phyloP scores from a whole-genome alignment of 2,329 filamentous ascomycete genomes.

The Monosporascus sp. region DNA sequence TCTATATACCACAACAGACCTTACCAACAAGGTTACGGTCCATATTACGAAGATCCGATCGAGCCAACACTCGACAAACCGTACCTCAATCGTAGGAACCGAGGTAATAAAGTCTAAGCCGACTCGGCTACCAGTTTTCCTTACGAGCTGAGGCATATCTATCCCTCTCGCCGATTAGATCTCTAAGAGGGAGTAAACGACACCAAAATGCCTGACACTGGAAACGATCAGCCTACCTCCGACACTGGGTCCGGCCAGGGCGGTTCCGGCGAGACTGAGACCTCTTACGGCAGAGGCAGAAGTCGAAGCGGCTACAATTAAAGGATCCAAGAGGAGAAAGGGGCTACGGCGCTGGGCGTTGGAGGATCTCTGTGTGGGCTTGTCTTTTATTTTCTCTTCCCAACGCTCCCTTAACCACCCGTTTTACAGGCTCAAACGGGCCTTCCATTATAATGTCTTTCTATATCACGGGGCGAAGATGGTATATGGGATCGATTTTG shows the following conservation, averaged over 20 bases:
- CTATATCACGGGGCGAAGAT: neutral
- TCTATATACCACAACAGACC: too few species aligned
- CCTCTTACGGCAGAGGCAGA: conserved; percentile 15
- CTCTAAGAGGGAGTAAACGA: neutral
- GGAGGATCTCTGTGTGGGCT: neutral
- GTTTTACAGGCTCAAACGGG: neutral
- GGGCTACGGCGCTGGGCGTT: neutral
- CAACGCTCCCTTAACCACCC: conserved; percentile 4
- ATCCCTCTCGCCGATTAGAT: conserved; percentile 1
- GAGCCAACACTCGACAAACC: too few species aligned
- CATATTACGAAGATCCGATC: too few species aligned
- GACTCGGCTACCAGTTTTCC: too few species aligned
- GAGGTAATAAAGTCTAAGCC: too few species aligned
- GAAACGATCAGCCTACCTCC: conserved; percentile 17
- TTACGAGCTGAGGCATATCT: too few species aligned
- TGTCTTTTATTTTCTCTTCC: neutral
- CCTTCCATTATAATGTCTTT: neutral
- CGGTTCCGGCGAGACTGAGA: conserved; percentile 5
- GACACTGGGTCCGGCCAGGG: conserved; percentile 6
- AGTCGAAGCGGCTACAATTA: conserved; percentile 27
- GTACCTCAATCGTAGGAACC: too few species aligned
- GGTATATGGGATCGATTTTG: neutral
- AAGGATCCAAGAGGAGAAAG: neutral
- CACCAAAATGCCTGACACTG: conserved; percentile 24
- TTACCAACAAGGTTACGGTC: too few species aligned